Base-by-base conservation (phyloP, 345 rosid species). In the Gynandropsis gynandra region DNA sequence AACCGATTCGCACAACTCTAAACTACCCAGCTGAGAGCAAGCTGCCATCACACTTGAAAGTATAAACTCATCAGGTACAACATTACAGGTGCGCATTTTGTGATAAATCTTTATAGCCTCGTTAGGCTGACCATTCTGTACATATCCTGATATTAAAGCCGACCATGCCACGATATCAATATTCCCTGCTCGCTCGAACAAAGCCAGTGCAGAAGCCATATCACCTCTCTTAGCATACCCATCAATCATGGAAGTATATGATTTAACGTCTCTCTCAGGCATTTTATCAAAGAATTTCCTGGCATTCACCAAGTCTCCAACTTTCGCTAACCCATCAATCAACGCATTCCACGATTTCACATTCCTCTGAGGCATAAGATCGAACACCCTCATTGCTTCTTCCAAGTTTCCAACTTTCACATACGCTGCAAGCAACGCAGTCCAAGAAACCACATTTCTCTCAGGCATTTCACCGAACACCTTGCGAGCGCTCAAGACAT, bases 231-330 rank as follows among this genome's bases (percentile, higher is more conserved):
- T 84, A 9, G 85, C 78, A 63, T 74, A 86, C 41, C 94, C 94
- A 51, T 75, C 92, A 42, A 89, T 78, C 80, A 89, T 51, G 0
- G 76, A 67, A 0, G 96, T 83, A 85, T 76, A 86, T 19, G 95
- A 89, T 50, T 81, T 79, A 31, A 80, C 64, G 32, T 86, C 78
- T 62, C 62, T 63, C 39, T 64, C 46, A 13, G 76, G 83, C 90
- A 89, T 86, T 61, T 66, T 70, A 62, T 86, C 76, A 10, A 89
- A 86, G 68, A 78, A 40, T 54, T 59, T 71, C 66, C 72, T 64
- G 1, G 94, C 94, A 62, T 71, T 77, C 36, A 40, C 67, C 58
- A 73, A 56, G 62, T 88, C 86, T 7, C 81, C 82, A 0, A 60
- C 63, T 61, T 73, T 82, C 1, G 73, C 77, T 7, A 74, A 36